These are phyloP conservation scores for Cladosporium cucumerinum DNA, from an alignment of 2,329 filamentous ascomycete species.

Conservation along the genomic window DNA sequence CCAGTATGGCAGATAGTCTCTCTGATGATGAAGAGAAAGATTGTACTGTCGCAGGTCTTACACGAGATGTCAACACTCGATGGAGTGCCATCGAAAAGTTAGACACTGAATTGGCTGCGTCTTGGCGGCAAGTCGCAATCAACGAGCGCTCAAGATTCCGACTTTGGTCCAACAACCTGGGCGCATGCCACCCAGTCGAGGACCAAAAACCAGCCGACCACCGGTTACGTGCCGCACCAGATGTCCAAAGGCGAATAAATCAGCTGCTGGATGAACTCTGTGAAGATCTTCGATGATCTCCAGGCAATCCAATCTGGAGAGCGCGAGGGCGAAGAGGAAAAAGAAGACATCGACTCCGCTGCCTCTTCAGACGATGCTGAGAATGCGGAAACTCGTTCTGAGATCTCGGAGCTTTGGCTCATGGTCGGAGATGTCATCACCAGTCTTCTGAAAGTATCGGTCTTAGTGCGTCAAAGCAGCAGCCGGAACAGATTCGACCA, in stretches of 20 bases:
- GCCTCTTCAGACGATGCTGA: not conserved
- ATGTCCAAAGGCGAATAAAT: not conserved
- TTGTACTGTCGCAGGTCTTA: not conserved
- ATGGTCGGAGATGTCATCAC: conserved; percentile 20
- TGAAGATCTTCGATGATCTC: not conserved
- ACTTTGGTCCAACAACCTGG: not conserved
- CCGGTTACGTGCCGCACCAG: not conserved
- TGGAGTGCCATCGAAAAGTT: not conserved
- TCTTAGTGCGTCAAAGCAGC: not conserved
- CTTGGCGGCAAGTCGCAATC: not conserved
- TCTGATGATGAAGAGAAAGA: too few species aligned
- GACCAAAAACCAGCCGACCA: not conserved
- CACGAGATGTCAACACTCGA: not conserved
- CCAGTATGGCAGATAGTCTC: too few species aligned
- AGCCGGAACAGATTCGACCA: not conserved
- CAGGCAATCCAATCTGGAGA: not conserved
- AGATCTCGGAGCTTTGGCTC: conserved; percentile 9
- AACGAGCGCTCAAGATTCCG: not conserved
- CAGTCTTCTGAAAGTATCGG: conserved; percentile 6
- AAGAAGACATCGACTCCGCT: not conserved
- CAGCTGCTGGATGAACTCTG: not conserved
- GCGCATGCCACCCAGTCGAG: not conserved
- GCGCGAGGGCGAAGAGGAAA: not conserved
- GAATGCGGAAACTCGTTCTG: not conserved
- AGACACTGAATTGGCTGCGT: not conserved